These are phyloP conservation scores for Teunomyces tritomae DNA, from an alignment of 805 yeast species.

Conservation along the genomic window DNA sequence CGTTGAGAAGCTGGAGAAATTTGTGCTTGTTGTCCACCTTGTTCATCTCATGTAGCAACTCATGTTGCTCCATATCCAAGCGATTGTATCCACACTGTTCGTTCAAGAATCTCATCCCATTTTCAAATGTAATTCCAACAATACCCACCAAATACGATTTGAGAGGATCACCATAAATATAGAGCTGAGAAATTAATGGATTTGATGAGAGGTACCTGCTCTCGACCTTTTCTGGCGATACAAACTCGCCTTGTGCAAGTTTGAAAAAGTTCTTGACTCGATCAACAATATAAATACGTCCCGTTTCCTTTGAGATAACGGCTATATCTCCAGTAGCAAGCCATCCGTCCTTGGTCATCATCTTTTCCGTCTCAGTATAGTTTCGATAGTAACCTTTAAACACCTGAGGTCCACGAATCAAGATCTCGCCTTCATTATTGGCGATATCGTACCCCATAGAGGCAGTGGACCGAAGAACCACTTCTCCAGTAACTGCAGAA, in stretches of 20 bases:
- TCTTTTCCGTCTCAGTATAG: conserved; percentile 44
- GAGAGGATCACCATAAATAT: conserved; percentile 32
- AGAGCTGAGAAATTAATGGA: conserved; percentile 28
- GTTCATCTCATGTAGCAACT: conserved; percentile 21
- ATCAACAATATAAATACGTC: conserved; percentile 48
- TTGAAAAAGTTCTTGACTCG: conserved; percentile 46
- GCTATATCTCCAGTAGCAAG: conserved; percentile 57
- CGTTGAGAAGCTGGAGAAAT: conserved; percentile 24
- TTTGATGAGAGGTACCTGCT: conserved; percentile 28
- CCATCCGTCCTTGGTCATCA: conserved; percentile 51
- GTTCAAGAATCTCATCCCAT: conserved; percentile 19
- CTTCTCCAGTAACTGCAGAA: conserved; percentile 17
- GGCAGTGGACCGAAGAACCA: conserved; percentile 14
- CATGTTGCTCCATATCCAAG: conserved; percentile 9
- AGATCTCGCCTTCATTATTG: conserved; percentile 48
- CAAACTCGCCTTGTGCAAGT: conserved; percentile 43
- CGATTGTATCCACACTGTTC: conserved; percentile 14
- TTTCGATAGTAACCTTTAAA: conserved; percentile 51
- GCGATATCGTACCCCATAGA: conserved; percentile 18
- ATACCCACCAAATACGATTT: conserved; percentile 28
- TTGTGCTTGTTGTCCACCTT: conserved; percentile 17
- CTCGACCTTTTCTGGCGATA: conserved; percentile 42
- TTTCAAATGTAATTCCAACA: conserved; percentile 24
- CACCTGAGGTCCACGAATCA: conserved; percentile 56
- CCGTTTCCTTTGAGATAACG: conserved; percentile 21